phyloP scores from a whole-genome alignment of 1,284 basidiomycete genomes.

The Ceratobasidium papillatum region DNA sequence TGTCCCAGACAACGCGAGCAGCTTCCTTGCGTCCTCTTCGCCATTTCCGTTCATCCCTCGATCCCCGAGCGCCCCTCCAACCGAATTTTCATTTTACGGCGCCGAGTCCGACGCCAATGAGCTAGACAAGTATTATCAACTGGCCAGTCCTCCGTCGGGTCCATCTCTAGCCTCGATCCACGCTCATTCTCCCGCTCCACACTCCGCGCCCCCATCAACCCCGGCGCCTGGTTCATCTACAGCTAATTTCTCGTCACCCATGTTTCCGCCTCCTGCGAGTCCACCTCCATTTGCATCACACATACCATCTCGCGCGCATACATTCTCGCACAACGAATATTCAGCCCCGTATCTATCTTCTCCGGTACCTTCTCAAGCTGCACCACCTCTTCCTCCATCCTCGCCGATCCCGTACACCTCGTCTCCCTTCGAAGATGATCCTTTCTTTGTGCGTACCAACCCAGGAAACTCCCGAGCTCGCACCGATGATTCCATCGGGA shows the following conservation, averaged over 20 bases:
- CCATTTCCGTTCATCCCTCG: background rate
- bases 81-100: background rate
- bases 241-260: background rate
- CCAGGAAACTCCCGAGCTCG: background rate
- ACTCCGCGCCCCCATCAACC: background rate
- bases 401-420: background rate
- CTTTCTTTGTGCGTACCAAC: background rate
- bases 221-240: background rate
- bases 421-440: conserved; percentile 19
- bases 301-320: conserved; percentile 9
- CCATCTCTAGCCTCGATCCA: no score
- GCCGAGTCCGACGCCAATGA: background rate
- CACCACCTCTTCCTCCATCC: background rate
- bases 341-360: background rate
- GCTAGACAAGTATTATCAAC: background rate
- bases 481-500: background rate
- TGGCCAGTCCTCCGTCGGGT: conserved; percentile 5
- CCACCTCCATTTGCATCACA: conserved; percentile 13
- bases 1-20: background rate
- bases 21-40: background rate
- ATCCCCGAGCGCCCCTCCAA: background rate
- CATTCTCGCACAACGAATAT: background rate
- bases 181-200: background rate
- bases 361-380: background rate
- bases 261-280: conserved; percentile 31